Percentiles rank a stretch among this genome's conserved stretches.
phyloP scores from a whole-genome alignment of 2,329 filamentous ascomycete species.

The Claviceps spartinae region DNA sequence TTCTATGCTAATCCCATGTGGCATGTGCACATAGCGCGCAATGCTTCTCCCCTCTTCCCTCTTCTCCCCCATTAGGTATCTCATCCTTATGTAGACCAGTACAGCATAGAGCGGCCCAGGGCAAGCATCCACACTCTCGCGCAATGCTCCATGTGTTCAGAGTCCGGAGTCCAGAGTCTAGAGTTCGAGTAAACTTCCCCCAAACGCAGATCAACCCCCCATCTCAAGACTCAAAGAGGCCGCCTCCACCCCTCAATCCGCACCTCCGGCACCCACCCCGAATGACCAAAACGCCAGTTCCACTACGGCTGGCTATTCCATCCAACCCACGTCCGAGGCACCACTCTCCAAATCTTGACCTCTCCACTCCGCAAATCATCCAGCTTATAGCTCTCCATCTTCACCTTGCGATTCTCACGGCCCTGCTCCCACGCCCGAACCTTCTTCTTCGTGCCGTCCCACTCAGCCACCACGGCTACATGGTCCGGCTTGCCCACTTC shows the following conservation, averaged over 20 bases:
- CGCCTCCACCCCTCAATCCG: slow-evolving; percentile 3
- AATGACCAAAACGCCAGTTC: slow-evolving; percentile 11
- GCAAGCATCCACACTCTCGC: background rate
- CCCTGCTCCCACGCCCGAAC: slow-evolving; percentile 92
- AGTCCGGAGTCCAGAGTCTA: too few relatives aligned
- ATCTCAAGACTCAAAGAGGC: background rate
- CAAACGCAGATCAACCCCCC: background rate
- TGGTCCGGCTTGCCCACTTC: slow-evolving; percentile 86
- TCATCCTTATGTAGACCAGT: background rate
- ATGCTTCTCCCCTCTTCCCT: background rate
- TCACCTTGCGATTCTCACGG: slow-evolving; percentile 82
- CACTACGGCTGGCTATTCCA: slow-evolving; percentile 57
- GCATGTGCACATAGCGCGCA: too few relatives aligned
- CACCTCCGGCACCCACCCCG: slow-evolving; percentile 4
- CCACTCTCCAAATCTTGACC: slow-evolving; percentile 93
- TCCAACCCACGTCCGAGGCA: slow-evolving; percentile 82
- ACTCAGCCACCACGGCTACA: slow-evolving; percentile 83
- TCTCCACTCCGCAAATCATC: slow-evolving; percentile 87
- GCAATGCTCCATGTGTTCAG: too few relatives aligned
- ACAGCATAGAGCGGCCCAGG: too few relatives aligned
- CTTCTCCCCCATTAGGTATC: background rate
- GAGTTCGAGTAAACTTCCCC: background rate
- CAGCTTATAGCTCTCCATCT: slow-evolving; percentile 85
- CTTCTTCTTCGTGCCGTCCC: slow-evolving; percentile 98
- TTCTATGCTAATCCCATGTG: too few relatives aligned